phyloP scores from a whole-genome alignment of 352 stramenopile genomes.

The Blastocystis sp. region DNA sequence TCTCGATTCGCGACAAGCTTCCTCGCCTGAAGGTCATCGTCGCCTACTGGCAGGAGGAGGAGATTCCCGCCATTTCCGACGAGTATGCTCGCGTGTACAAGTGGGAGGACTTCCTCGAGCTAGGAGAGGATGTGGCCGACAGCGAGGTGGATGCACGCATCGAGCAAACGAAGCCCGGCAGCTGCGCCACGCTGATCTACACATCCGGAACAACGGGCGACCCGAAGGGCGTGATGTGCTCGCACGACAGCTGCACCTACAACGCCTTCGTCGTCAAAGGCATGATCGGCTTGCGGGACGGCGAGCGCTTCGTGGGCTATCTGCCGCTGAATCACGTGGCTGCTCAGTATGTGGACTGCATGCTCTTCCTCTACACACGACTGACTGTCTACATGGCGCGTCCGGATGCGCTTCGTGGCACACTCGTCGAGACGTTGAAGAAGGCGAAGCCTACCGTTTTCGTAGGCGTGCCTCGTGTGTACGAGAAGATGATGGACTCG shows the following conservation, averaged over 20 bases:
- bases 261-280: background rate
- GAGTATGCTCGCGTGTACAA: slow-evolving; percentile 45
- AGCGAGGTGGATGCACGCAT: slow-evolving; percentile 62
- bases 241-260: slow-evolving; percentile 64
- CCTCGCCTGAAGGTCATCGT: slow-evolving; percentile 73
- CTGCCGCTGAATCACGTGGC: slow-evolving; percentile 69
- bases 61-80: slow-evolving; percentile 63
- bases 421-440: slow-evolving; percentile 70
- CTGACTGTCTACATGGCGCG: slow-evolving; percentile 71
- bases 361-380: slow-evolving; percentile 66
- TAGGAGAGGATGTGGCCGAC: slow-evolving; percentile 59
- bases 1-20: slow-evolving; percentile 69
- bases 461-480: slow-evolving; percentile 74
- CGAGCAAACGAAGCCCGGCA: slow-evolving; percentile 26
- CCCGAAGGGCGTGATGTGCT: slow-evolving; percentile 66
- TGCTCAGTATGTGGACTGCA: slow-evolving; percentile 67
- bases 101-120: slow-evolving; percentile 64
- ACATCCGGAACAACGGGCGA: slow-evolving; percentile 64
- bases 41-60: slow-evolving; percentile 68
- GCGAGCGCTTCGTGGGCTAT: slow-evolving; percentile 64
- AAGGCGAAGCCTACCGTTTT: slow-evolving; percentile 74
- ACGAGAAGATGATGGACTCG: slow-evolving; percentile 73
- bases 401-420: slow-evolving; percentile 72
- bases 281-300: slow-evolving; percentile 62
- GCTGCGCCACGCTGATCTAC: slow-evolving; percentile 64